Evolutionary conservation across 768 basidiomycete genomes (phyloP).

Genomic region (Lactarius evosmus): DNA sequence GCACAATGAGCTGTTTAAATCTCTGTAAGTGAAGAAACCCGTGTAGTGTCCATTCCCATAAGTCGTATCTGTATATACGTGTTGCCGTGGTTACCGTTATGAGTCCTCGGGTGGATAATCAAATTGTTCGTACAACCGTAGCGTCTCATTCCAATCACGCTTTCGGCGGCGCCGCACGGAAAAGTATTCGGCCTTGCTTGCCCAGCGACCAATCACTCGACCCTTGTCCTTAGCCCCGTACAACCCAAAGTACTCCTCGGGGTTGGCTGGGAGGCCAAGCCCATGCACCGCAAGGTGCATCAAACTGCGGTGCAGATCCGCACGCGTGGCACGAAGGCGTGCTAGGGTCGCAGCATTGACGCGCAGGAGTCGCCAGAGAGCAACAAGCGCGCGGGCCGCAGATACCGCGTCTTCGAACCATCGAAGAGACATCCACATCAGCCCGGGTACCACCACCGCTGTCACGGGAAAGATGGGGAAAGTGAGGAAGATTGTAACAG

Average conservation of each 20-base stretch:
- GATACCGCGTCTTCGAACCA: conserved; percentile 86
- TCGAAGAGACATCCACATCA: conserved; percentile 89
- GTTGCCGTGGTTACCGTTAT: conserved; percentile 13
- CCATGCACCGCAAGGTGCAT: conserved; percentile 57
- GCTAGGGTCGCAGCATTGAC: conserved; percentile 59
- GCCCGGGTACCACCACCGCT: conserved; percentile 55
- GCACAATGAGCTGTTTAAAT: background rate
- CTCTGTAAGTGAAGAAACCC: background rate
- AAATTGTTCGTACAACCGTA: conserved; percentile 76
- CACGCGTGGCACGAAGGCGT: conserved; percentile 50
- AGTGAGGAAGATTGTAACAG: conserved; percentile 50
- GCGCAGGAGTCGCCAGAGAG: conserved; percentile 58
- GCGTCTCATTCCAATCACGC: conserved; percentile 86
- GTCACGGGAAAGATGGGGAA: conserved; percentile 61
- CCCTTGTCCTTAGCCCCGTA: conserved; percentile 69
- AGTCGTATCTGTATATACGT: conserved; percentile 15
- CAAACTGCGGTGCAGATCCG: conserved; percentile 59
- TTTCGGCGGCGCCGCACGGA: conserved; percentile 75
- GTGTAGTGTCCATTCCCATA: conserved; percentile 1
- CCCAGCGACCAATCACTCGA: conserved; percentile 63
- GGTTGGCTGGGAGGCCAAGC: conserved; percentile 63
- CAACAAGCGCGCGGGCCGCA: conserved; percentile 68
- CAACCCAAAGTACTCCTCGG: conserved; percentile 61
- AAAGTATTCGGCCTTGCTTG: conserved; percentile 70
- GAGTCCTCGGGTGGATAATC: conserved; percentile 68